Evolutionary conservation across 768 basidiomycete genomes (phyloP).

Genomic region (Suillus decipiens): DNA sequence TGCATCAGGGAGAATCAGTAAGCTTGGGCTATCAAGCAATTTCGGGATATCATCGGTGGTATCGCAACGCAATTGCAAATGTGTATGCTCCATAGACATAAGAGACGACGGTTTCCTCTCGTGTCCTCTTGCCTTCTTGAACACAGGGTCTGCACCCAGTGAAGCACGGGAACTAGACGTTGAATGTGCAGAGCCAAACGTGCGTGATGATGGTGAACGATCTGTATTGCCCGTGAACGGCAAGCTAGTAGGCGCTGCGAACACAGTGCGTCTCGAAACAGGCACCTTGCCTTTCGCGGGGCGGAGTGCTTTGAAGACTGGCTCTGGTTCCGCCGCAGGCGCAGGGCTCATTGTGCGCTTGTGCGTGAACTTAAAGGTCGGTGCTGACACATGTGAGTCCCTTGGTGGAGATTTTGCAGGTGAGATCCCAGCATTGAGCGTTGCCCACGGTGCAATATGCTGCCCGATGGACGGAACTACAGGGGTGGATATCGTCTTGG

Average conservation of each 20-base stretch:
- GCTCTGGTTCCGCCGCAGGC: conserved; percentile 57
- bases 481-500: conserved; percentile 29
- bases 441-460: conserved; percentile 66
- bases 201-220: conserved; percentile 34
- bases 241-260: conserved; percentile 22
- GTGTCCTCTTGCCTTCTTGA: conserved; percentile 31
- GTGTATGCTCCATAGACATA: conserved; percentile 19
- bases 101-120: conserved; percentile 29
- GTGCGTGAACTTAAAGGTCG: conserved; percentile 37
- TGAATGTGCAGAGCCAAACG: conserved; percentile 39
- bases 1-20: conserved; percentile 50
- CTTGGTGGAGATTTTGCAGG: conserved; percentile 35
- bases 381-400: conserved; percentile 29
- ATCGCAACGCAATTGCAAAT: conserved; percentile 3
- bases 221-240: conserved; percentile 22
- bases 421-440: conserved; percentile 41
- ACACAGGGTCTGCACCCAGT: conserved; percentile 34
- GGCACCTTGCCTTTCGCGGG: conserved; percentile 42
- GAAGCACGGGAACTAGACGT: conserved; percentile 29
- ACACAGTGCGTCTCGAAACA: conserved; percentile 19
- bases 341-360: conserved; percentile 59
- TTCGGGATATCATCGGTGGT: neutral
- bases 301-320: conserved; percentile 59
- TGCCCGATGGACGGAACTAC: conserved; percentile 42
- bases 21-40: conserved; percentile 20